Percentiles rank a stretch among this genome's conserved stretches.
Conservation (phyloP, 2,329 filamentous ascomycete genomes). For the Polychaeton citri region DNA sequence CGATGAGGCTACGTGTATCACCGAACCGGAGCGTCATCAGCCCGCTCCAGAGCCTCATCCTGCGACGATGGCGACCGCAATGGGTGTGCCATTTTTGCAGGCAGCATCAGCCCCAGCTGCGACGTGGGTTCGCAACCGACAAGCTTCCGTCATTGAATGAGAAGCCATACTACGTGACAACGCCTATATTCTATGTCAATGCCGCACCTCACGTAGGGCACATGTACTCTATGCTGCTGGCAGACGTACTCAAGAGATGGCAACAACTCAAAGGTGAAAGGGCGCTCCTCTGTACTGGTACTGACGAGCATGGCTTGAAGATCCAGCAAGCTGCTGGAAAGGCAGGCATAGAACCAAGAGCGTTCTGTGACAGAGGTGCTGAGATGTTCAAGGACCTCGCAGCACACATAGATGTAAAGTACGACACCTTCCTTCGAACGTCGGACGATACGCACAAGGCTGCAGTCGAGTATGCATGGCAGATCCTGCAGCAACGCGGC, state of each 20-base stretch:
- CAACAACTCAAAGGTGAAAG: slow-evolving; percentile 58
- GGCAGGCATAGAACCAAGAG: slow-evolving; percentile 57
- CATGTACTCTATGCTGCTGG: slow-evolving; percentile 80
- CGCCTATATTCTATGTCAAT: slow-evolving; percentile 98
- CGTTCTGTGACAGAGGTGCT: slow-evolving; percentile 80
- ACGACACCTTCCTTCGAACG: slow-evolving; percentile 86
- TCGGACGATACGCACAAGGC: slow-evolving; percentile 71
- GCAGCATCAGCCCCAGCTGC: slow-evolving; percentile 5
- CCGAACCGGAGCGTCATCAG: slow-evolving; percentile 9
- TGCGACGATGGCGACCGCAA: slow-evolving; percentile 22
- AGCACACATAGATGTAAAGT: slow-evolving; percentile 51
- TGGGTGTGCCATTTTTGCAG: slow-evolving; percentile 17
- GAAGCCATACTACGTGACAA: slow-evolving; percentile 92
- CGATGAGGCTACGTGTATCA: slow-evolving; percentile 2
- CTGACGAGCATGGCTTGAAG: slow-evolving; percentile 96
- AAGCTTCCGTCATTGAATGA: slow-evolving; percentile 5
- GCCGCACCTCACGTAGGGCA: slow-evolving; percentile 91
- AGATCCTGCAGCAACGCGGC: slow-evolving; percentile 58
- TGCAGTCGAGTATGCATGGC: slow-evolving; percentile 84
- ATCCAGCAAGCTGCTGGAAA: slow-evolving; percentile 73
- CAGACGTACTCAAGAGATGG: slow-evolving; percentile 89
- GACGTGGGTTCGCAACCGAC: slow-evolving; percentile 3
- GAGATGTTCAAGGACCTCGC: slow-evolving; percentile 68
- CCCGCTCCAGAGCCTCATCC: slow-evolving; percentile 19
- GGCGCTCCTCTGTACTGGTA: slow-evolving; percentile 75